Base-by-base conservation (phyloP, 306 rosid species). In the Casuarina equisetifolia region DNA sequence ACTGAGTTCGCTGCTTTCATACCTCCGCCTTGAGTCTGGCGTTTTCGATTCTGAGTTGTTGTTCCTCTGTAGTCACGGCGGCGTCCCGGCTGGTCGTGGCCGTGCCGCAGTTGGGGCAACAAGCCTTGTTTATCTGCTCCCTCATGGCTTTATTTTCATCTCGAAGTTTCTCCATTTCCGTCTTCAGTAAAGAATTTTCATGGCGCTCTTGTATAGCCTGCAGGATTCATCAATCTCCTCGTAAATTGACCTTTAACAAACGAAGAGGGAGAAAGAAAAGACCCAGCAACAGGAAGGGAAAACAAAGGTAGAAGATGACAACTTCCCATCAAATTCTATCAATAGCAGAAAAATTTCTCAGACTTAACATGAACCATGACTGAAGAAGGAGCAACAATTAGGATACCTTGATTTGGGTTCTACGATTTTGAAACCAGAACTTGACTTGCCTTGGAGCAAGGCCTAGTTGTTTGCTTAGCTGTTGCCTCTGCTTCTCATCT, bases 161-260 rank as follows among this genome's bases (percentile, higher is more conserved):
- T 49, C 90, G 75, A 11, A 96, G 89, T 78, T 89, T 91, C 71
- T 96, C 99, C 73, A 96, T 91, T 82, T 96, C 99, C 32, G 91
- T 72, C 81, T 96, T 96, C 78, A 96, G 76, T 82, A 96, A 78
- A 0, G 97, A 86, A 69, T 96, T 96, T 71, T 96, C 99, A 46
- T 96, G 99, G 10, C 99, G 89, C 83, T 96, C 98, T 90, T 96
- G 99, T 81, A 96, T 92, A 36, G 99, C 98, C 98, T 95, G 76
- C 73, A 63, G 4, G n/a, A 52, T 52, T 16, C 16, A 17, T 15
- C 17, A 4, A 5, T 6, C 17, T 2, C 9, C 25, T 53, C 59
- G 15, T 53, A 53, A 17, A 16, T 5, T 3, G 16, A 52, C 1
- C 40, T 35, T 61, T 16, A 63, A 36, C 45, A 15, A 63, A 38